Base-by-base conservation (phyloP, 2,329 filamentous ascomycete species). In the Neopestalotiopsis clavispora region DNA sequence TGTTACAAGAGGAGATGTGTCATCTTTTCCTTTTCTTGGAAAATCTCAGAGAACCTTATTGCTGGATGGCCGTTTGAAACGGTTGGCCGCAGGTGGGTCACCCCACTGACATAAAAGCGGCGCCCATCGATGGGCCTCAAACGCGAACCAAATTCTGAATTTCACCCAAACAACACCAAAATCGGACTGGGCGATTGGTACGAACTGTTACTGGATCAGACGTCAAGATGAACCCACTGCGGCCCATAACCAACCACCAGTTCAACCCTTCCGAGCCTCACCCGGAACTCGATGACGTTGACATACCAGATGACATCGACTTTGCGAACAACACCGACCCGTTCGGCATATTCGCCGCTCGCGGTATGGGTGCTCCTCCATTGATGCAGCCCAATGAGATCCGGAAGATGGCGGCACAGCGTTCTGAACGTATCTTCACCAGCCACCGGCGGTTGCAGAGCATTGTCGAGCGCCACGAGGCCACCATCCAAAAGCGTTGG, bases 401-500 rank as follows among this genome's bases (percentile, higher is more conserved):
- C 14, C 28, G 32, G 7, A 9, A 3, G 10, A 14, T 34, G 32
- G 59, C 59, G 13, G 32, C 4, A 62, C 13, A 14, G 14, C 59
- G 59, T 9, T 34, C 32, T 20, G 59, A 20, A 4, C 0, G n/a
- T 3, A 62, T 62, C n/a, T 62, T 62, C 12, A 7, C 13, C 17
- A 40, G 20, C 4, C 12, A 62, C n/a, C 12, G 10, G 17, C 14
- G 17, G 10, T 20, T 65, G 34, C 76, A 77, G 12, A 74, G 74
- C 1, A 85, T 87, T 4, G 67, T 89, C 2, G 75, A 82, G 56
- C 81, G 86, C 4, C 84, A 88, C 63, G 86, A 90, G 72, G 76
- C 75, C 0, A 83, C 80, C 0, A 83, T 90, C 12, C 82, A 83
- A 66, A 86, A 83, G 70, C 81, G 87, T 52, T 91, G 87, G 87